These are phyloP conservation scores for Myotisia sp. DNA, from an alignment of 2,329 filamentous ascomycete species.

Conservation along the genomic window DNA sequence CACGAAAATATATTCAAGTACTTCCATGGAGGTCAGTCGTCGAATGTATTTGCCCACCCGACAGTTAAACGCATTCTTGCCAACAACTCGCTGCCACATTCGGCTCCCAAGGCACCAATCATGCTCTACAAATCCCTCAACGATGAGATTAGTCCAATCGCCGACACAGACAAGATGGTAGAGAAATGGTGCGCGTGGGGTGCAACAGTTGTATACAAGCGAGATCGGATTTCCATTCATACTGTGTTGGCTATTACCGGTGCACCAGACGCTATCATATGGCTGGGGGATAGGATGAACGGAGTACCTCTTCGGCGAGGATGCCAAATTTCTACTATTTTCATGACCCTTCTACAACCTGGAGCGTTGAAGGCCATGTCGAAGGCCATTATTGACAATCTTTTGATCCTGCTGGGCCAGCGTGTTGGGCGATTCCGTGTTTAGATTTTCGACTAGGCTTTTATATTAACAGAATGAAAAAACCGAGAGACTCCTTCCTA, in stretches of 20 bases:
- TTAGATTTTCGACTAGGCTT: too few species aligned
- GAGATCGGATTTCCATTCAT: constrained; percentile 34
- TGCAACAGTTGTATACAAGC: constrained; percentile 31
- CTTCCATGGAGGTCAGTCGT: constrained; percentile 9
- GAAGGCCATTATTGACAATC: constrained; percentile 4
- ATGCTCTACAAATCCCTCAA: constrained; percentile 38
- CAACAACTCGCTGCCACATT: constrained; percentile 22
- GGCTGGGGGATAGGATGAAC: constrained; percentile 17
- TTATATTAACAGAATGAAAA: too few species aligned
- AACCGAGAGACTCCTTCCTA: too few species aligned
- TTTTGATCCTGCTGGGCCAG: constrained; percentile 9
- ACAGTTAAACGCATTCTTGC: constrained; percentile 12
- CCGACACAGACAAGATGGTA: constrained; percentile 33
- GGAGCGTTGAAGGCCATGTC: constrained; percentile 7
- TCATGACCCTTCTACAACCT: constrained; percentile 7
- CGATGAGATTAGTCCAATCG: constrained; percentile 34
- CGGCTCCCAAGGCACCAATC: constrained; percentile 34
- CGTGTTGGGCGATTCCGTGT: too few species aligned
- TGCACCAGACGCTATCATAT: constrained; percentile 20
- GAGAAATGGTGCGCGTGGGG: constrained; percentile 29
- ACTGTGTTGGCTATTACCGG: constrained; percentile 22
- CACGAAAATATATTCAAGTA: constrained; percentile 16
- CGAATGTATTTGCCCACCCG: constrained; percentile 12
- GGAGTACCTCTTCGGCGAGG: constrained; percentile 3
- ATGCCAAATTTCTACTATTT: constrained; percentile 3